phyloP scores from a whole-genome alignment of 1,284 basidiomycete species.

The Cryptococcus sp. region DNA sequence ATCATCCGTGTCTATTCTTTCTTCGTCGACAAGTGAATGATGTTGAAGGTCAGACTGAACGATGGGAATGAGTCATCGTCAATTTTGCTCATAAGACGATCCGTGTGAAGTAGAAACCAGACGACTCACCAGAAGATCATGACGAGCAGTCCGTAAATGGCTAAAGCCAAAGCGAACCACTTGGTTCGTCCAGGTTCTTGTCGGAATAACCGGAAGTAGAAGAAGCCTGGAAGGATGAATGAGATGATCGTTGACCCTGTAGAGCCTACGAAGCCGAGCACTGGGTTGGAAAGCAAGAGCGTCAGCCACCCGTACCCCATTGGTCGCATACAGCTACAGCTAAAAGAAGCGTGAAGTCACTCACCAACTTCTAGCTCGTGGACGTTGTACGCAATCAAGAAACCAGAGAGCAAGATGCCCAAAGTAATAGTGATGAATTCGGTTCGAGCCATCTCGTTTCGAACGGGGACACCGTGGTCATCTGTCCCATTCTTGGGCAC shows the following conservation, averaged over 20 bases:
- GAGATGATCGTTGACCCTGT: slow-evolving; percentile 95
- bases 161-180: slow-evolving; percentile 66
- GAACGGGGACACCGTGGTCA: background rate
- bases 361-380: slow-evolving; percentile 78
- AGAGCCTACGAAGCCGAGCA: slow-evolving; percentile 92
- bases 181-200: slow-evolving; percentile 64
- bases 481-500: slow-evolving; percentile 58
- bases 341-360: slow-evolving; percentile 35
- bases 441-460: slow-evolving; percentile 60
- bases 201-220: slow-evolving; percentile 63
- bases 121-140: slow-evolving; percentile 80
- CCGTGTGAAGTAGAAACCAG: too few species aligned
- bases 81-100: background rate
- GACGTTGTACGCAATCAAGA: slow-evolving; percentile 74
- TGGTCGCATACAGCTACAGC: background rate
- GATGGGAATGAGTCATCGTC: background rate
- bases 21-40: slow-evolving; percentile 13
- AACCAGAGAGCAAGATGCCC: slow-evolving; percentile 66
- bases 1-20: background rate
- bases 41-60: slow-evolving; percentile 24
- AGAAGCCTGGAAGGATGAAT: slow-evolving; percentile 85
- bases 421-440: slow-evolving; percentile 76
- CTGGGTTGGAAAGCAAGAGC: slow-evolving; percentile 53
- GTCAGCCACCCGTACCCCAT: background rate
- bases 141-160: slow-evolving; percentile 74